Evolutionary conservation across 202 grass and related monocot genomes (phyloP).

Genomic region (Schoenoplectus triqueter): DNA sequence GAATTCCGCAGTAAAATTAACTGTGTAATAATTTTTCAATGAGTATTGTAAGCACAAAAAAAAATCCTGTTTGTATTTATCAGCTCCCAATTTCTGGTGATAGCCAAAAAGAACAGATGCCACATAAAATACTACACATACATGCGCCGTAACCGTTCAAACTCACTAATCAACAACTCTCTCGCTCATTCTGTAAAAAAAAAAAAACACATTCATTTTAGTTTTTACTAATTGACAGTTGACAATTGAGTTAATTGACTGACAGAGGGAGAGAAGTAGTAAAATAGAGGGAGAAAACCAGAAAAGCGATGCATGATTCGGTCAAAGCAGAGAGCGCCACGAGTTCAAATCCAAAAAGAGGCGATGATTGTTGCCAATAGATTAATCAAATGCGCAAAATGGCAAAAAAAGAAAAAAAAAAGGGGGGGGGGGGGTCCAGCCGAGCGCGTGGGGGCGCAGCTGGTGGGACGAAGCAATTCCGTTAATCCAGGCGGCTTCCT

Average conservation of each 20-base stretch:
- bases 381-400: too few relatives aligned
- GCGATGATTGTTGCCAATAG: neutral
- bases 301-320: neutral
- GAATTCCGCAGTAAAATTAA: too few relatives aligned
- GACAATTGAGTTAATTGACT: constrained; percentile 26
- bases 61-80: neutral
- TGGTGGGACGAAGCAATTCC: constrained; percentile 36
- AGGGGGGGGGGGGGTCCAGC: neutral
- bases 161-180: neutral
- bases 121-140: too few relatives aligned
- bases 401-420: neutral
- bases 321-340: constrained; percentile 12
- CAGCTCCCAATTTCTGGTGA: neutral
- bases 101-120: neutral
- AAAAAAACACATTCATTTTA: neutral
- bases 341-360: constrained; percentile 28
- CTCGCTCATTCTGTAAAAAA: neutral
- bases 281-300: neutral
- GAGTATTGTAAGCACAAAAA: neutral
- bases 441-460: neutral
- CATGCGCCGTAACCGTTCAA: neutral
- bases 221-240: neutral
- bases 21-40: too few relatives aligned
- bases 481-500: constrained; percentile 34
- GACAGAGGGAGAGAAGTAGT: neutral